Percentiles rank a stretch among this genome's conserved stretches.
phyloP scores from a whole-genome alignment of 23 red algal species.

The Gracilaria gracilis region DNA sequence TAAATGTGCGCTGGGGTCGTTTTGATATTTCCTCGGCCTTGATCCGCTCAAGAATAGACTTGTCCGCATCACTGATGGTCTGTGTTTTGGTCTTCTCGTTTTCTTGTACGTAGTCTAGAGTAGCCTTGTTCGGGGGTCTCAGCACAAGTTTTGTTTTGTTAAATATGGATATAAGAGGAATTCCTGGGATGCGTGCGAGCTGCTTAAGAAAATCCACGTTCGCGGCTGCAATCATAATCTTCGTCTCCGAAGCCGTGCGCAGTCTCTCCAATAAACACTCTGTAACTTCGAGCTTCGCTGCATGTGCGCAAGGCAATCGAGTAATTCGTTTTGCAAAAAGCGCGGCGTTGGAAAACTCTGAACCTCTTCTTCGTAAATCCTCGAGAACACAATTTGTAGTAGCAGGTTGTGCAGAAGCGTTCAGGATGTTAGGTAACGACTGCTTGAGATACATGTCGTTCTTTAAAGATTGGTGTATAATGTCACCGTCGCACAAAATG shows the following conservation, averaged over 20 bases:
- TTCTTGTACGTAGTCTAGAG: slow-evolving; percentile 16
- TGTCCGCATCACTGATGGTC: slow-evolving; percentile 21
- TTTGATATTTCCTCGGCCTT: slow-evolving; percentile 21
- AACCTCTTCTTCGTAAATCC: slow-evolving; percentile 42
- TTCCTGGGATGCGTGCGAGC: slow-evolving; percentile 53
- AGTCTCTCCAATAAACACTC: slow-evolving; percentile 40
- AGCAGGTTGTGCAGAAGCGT: slow-evolving; percentile 32
- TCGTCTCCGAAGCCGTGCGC: background rate
- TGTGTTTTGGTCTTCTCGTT: slow-evolving; percentile 39
- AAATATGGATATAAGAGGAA: slow-evolving; percentile 66
- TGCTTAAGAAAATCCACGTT: slow-evolving; percentile 43
- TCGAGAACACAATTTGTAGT: slow-evolving; percentile 61
- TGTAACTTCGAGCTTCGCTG: background rate
- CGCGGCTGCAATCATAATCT: slow-evolving; percentile 40
- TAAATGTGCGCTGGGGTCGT: background rate
- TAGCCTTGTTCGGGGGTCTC: slow-evolving; percentile 34
- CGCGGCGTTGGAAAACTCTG: slow-evolving; percentile 47
- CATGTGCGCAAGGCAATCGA: slow-evolving; percentile 47
- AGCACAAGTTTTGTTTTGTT: slow-evolving; percentile 60
- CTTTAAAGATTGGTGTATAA: slow-evolving; percentile 31
- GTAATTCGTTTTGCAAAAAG: slow-evolving; percentile 65
- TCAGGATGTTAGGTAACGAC: slow-evolving; percentile 43
- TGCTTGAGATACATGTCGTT: slow-evolving; percentile 59
- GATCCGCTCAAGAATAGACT: slow-evolving; percentile 32
- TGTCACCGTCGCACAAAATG: slow-evolving; percentile 58